These are phyloP conservation scores for Wickerhamomyces canadensis DNA, from an alignment of 805 yeast species.

Conservation along the genomic window DNA sequence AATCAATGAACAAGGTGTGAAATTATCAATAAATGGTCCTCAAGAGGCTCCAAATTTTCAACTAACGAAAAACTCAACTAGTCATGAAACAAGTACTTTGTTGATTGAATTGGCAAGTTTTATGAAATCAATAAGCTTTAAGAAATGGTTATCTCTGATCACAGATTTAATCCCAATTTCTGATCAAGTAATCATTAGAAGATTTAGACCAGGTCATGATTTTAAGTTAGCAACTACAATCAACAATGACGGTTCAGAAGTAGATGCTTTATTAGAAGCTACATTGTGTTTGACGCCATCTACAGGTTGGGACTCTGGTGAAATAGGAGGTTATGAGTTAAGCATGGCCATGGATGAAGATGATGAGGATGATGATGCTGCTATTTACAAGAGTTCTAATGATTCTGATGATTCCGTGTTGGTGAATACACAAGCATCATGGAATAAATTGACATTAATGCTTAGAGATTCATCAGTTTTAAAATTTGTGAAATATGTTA, in stretches of 20 bases:
- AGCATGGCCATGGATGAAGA: constrained; percentile 65
- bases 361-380: constrained; percentile 68
- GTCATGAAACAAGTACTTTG: constrained; percentile 29
- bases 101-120: constrained; percentile 53
- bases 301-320: constrained; percentile 82
- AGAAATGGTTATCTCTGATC: constrained; percentile 59
- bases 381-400: constrained; percentile 57
- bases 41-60: constrained; percentile 56
- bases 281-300: constrained; percentile 80
- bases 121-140: constrained; percentile 55
- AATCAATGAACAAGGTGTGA: constrained; percentile 26
- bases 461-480: constrained; percentile 81
- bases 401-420: constrained; percentile 73
- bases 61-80: constrained; percentile 20
- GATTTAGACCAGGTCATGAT: constrained; percentile 94
- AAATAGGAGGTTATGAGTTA: constrained; percentile 89
- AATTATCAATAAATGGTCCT: constrained; percentile 30
- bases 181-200: constrained; percentile 67
- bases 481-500: constrained; percentile 88
- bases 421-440: constrained; percentile 71
- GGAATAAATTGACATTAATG: constrained; percentile 77
- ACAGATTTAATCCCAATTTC: constrained; percentile 59
- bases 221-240: constrained; percentile 80
- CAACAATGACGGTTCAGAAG: constrained; percentile 27
- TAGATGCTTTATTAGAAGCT: constrained; percentile 60